Evolutionary conservation across 75 land plant species (phyloP), one percentile per base, ranked within the genome.

Genomic region (Pinus taeda): DNA sequence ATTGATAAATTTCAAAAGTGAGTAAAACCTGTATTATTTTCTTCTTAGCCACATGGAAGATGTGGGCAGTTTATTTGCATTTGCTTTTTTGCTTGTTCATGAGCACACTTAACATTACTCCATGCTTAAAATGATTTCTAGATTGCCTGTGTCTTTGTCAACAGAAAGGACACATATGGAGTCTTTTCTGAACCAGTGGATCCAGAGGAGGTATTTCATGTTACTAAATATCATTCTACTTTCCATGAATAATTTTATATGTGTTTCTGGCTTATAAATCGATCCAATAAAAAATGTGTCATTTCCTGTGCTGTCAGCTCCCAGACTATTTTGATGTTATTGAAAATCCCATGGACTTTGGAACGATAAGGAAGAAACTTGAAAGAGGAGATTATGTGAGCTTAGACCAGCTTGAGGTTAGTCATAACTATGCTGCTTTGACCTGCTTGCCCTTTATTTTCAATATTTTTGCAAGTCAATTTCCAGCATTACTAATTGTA

Each of bases 101-200:
- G 45, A 22, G 45, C 26, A 45, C 70, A 24, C 15, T 64, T 22
- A 45, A 13, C 21, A 63, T 69, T 74, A 66, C 8, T 71, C 73
- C 30, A 11, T 73, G 71, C 15, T 15, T 8, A 65, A 18, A 17
- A 59, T 58, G 58, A 37, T 58, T 56, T 63, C 36, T 55, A 37
- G 22, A 61, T 73, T 22, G 33, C 53, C 26, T 29, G 14, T 73
- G 30, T 4, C 21, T 77, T 60, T 73, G 14, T 56, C 56, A 85
- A 39, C 85, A 95, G 98, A 87, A 95, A 91, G 73, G 98, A 95
- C 71, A 90, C 91, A 7, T 91, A 95, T 84, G 91, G 90, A 49
- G 98, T 93, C 15, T 95, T 90, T 80, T 82, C 97, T 30, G 98
- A 93, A 59, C 97, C 98, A 14, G 97, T 91, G 71, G 97, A 95